Conservation (phyloP, 345 rosid species). For the Bruguiera parviflora region DNA sequence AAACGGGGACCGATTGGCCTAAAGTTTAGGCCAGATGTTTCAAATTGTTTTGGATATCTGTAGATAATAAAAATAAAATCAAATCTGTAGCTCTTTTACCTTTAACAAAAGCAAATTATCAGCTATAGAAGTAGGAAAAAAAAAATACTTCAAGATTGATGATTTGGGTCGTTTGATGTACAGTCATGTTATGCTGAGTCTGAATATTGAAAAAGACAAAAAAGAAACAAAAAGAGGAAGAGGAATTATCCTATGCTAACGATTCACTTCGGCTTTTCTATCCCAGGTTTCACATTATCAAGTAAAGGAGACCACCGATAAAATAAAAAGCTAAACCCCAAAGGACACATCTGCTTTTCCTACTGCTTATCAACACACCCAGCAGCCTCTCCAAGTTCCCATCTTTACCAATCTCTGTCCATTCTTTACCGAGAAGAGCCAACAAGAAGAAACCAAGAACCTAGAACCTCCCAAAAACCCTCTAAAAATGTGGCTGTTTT, state of each 20-base stretch:
- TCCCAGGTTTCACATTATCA: too few relatives aligned
- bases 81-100: background rate
- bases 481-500: background rate
- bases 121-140: too few relatives aligned
- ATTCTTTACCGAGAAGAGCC: background rate
- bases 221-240: background rate
- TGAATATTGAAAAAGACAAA: background rate
- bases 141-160: background rate
- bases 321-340: too few relatives aligned
- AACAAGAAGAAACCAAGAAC: background rate
- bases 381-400: too few relatives aligned
- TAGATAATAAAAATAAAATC: background rate
- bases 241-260: background rate
- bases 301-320: too few relatives aligned
- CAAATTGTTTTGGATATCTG: too few relatives aligned
- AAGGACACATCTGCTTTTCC: too few relatives aligned
- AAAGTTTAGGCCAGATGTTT: background rate
- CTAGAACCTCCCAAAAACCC: conserved; percentile 22
- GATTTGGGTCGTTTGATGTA: background rate
- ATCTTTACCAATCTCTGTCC: background rate
- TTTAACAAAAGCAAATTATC: background rate
- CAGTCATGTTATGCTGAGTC: background rate
- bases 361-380: too few relatives aligned
- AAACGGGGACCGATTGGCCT: background rate
- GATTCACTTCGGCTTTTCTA: too few relatives aligned